Evolutionary conservation across 2,329 filamentous ascomycete species (phyloP), one percentile per base, ranked within the genome.

Genomic region (Cordyceps pruinosa): DNA sequence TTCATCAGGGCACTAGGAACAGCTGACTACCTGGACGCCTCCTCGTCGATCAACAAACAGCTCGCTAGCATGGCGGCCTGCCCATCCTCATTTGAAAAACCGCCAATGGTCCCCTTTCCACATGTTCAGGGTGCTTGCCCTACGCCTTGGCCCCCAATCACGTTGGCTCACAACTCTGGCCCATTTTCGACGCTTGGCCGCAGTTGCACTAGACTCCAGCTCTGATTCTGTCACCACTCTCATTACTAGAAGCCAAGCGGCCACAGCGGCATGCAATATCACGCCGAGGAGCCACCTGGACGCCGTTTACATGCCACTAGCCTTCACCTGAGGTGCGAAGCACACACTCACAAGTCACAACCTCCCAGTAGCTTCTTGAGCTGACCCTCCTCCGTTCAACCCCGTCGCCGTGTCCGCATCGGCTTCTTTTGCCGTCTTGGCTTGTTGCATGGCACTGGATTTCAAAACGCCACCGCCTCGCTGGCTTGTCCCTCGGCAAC

Each of bases 341-440:
- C 49, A 32, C n/a, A n/a, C n/a, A n/a, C n/a, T n/a, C 21, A 21
- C 46, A 49, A 25, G 28, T 28, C 45, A n/a, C n/a, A n/a, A n/a
- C n/a, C n/a, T n/a, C n/a, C n/a, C n/a, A n/a, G n/a, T 49, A 49
- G 47, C 47, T 12, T 28, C 25, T 41, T 30, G 26, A 46, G 30
- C n/a, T 39, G 51, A 54, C 52, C 52, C 35, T 48, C n/a, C 26
- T 28, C 19, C 28, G 30, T 25, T 26, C 51, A 15, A 32, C 34
- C 30, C 28, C 46, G 37, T 46, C 19, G 46, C 35, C 23, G 41
- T 44, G 44, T 50, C 54, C 54, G 46, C 45, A 44, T 45, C 54
- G 54, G 54, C 39, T 50, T 48, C 26, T 28, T 28, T 42, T 49
- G 42, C 55, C 55, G 55, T 57, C 55, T 57, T 57, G 55, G 55